These are phyloP conservation scores for Aspergillus ibericus DNA, from an alignment of 2,329 filamentous ascomycete species.

Conservation along the genomic window DNA sequence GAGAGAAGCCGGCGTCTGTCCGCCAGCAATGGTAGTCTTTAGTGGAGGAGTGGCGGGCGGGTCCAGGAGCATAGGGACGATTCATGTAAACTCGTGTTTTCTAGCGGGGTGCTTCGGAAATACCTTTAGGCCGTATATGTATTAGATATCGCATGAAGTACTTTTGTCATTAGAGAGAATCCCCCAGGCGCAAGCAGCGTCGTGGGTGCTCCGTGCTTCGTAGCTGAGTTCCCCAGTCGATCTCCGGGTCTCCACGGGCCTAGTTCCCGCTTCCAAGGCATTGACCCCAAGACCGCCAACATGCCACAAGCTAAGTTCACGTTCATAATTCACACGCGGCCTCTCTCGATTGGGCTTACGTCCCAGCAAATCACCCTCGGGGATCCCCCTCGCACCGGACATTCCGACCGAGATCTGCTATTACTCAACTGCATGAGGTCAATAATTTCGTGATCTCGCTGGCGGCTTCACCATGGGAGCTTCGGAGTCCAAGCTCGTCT, in stretches of 20 bases:
- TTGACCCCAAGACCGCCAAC: conserved; percentile 20
- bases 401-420: background rate
- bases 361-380: background rate
- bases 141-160: background rate
- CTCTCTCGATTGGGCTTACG: conserved; percentile 5
- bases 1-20: conserved; percentile 63
- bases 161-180: background rate
- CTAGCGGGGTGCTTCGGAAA: conserved; percentile 4
- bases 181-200: too few relatives aligned
- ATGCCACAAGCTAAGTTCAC: conserved; percentile 15
- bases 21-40: conserved; percentile 35
- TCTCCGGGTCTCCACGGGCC: conserved; percentile 14
- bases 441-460: conserved; percentile 25
- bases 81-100: conserved; percentile 10
- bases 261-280: conserved; percentile 21
- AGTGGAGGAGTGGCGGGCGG: background rate
- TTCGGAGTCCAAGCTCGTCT: conserved; percentile 97
- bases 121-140: background rate
- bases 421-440: conserved; percentile 26
- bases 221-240: background rate
- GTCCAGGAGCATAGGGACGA: conserved; percentile 5
- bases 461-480: conserved; percentile 71
- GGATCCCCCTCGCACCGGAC: background rate
- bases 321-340: conserved; percentile 13
- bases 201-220: background rate